Conservation (phyloP, 345 rosid species). For the Linum tenue region DNA sequence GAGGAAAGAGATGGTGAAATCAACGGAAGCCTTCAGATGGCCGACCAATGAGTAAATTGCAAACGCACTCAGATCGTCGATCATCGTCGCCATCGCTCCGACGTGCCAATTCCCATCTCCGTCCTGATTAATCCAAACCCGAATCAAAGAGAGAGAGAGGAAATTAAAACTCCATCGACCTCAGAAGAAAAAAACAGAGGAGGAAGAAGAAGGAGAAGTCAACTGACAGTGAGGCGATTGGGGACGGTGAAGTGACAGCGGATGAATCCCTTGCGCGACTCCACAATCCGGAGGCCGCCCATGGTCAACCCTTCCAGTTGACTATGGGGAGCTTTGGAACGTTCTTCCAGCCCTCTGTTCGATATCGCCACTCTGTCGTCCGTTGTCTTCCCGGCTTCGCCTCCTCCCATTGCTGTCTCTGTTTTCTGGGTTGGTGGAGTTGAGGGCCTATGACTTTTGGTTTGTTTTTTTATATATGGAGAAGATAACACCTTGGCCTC, state of each 20-base stretch:
- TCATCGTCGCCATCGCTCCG: constrained; percentile 45
- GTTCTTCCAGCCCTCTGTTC: constrained; percentile 11
- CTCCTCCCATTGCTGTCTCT: not conserved
- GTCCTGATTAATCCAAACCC: constrained; percentile 18
- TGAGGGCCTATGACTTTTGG: too few species aligned
- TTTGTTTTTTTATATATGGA: too few species aligned
- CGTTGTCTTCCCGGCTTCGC: not conserved
- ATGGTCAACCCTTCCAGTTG: constrained; percentile 12
- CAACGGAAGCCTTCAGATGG: constrained; percentile 27
- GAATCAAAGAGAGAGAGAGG: not conserved
- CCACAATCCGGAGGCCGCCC: constrained; percentile 19
- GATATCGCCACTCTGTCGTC: constrained; percentile 3
- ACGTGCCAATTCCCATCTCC: constrained; percentile 36
- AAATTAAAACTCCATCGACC: not conserved
- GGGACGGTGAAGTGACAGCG: constrained; percentile 33
- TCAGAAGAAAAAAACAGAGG: too few species aligned
- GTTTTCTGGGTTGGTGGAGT: too few species aligned
- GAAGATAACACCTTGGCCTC: too few species aligned
- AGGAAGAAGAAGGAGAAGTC: too few species aligned
- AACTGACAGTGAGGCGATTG: constrained; percentile 17
- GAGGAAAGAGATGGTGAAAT: constrained; percentile 38
- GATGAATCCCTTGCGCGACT: constrained; percentile 22
- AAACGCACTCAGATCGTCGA: constrained; percentile 41
- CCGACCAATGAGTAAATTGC: constrained; percentile 29
- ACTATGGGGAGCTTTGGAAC: not conserved